These are phyloP conservation scores for Escallonia rubra DNA, from an alignment of 129 eudicot genomes.

Conservation along the genomic window DNA sequence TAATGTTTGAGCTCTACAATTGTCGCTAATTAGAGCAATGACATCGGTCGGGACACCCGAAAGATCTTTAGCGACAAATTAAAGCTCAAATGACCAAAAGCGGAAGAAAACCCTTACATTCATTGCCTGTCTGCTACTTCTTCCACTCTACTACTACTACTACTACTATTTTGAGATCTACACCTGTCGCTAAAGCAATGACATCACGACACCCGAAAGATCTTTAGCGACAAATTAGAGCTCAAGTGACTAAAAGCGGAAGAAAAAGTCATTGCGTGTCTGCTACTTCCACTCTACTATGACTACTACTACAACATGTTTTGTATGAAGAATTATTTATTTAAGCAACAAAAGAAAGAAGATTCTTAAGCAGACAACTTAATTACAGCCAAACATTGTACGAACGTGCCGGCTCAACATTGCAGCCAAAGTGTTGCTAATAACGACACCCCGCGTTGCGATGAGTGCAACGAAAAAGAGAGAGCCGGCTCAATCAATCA, in stretches of 20 bases:
- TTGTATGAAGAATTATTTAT: not conserved
- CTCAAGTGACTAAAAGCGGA: slow-evolving; percentile 21
- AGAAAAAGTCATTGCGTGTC: not conserved
- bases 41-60: too few species aligned
- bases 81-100: too few species aligned
- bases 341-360: slow-evolving; percentile 2
- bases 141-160: too few species aligned
- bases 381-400: slow-evolving; percentile 22
- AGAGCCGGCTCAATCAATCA: slow-evolving; percentile 26
- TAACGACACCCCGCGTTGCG: slow-evolving; percentile 27
- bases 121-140: too few species aligned
- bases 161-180: too few species aligned
- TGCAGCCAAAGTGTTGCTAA: slow-evolving; percentile 5
- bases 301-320: not conserved
- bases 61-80: too few species aligned
- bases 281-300: not conserved
- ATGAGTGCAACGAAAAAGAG: slow-evolving; percentile 20
- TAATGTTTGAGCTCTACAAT: too few species aligned
- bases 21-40: too few species aligned
- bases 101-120: too few species aligned
- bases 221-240: slow-evolving; percentile 11
- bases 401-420: slow-evolving; percentile 31
- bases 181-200: too few species aligned
- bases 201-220: too few species aligned
- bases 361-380: slow-evolving; percentile 3